Evolutionary conservation across 345 rosid species (phyloP).

Genomic region (Bruguiera sexangula): DNA sequence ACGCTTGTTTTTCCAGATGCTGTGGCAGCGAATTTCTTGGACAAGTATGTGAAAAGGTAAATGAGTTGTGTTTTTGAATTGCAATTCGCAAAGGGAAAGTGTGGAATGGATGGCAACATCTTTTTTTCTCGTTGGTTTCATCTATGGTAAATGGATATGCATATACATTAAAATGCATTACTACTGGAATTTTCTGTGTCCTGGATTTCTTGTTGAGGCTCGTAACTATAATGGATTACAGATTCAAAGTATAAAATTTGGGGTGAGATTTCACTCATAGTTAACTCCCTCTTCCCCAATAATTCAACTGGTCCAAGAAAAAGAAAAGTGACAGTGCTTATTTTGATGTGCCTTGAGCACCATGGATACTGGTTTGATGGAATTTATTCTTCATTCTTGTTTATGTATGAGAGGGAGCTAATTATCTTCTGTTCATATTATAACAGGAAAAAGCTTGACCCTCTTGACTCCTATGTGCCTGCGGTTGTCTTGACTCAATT

Average conservation of each 20-base stretch:
- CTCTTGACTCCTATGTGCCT: constrained; percentile 72
- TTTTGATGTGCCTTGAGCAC: background rate
- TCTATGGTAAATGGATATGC: background rate
- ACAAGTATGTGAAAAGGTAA: constrained; percentile 76
- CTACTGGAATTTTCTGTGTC: too few relatives aligned
- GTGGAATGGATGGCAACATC: too few relatives aligned
- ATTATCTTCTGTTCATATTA: constrained; percentile 2
- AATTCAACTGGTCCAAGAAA: too few relatives aligned
- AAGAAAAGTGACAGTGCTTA: too few relatives aligned
- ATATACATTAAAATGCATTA: too few relatives aligned
- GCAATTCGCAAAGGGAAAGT: background rate
- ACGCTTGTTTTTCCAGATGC: constrained; percentile 43
- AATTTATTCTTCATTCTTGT: background rate
- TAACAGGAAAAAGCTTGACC: constrained; percentile 79
- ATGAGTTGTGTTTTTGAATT: background rate
- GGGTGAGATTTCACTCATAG: too few relatives aligned
- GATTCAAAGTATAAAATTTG: background rate
- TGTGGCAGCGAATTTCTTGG: constrained; percentile 44
- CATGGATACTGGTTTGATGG: background rate
- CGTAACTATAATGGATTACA: background rate
- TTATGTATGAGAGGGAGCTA: background rate
- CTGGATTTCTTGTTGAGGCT: too few relatives aligned
- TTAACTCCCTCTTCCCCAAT: too few relatives aligned
- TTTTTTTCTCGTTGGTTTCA: background rate
- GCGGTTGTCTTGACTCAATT: constrained; percentile 70